Base-by-base conservation (phyloP, 495 filamentous ascomycete species). In the Penicillium psychrofluorescens region DNA sequence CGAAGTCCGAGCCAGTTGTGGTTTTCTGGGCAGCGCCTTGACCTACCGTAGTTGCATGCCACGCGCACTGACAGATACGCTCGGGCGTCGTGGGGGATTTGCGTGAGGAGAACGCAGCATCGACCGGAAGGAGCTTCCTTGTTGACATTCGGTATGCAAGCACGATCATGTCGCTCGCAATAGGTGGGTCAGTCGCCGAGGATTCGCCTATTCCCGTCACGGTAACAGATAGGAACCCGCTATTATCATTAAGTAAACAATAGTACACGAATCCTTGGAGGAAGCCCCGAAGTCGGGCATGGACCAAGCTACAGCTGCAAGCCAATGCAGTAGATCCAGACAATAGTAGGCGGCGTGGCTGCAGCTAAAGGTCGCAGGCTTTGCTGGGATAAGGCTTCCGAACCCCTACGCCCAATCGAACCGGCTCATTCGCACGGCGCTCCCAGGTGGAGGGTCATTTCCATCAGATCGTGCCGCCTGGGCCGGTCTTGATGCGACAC, bases 381-480 rank as follows among this genome's bases (percentile, higher is more conserved):
- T 16, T 1, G 15, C 1, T 30, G 29, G 16, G 30, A 13, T 6
- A 9, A 32, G n/a, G 22, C 28, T 36, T 4, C 41, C 30, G 22
- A 22, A 22, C 22, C 22, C 22, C 22, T 22, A 22, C 22, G 22
- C 10, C 30, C 11, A 30, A 15, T 38, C 16, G 36, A 31, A 10
- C 35, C 41, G 41, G 41, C 22, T 22, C 22, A 22, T 22, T 4
- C 3, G 22, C 22, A 22, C 22, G 22, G 22, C 22, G 22, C 22
- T 22, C 22, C 2, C 22, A 22, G 50, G 15, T 16, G 15, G 15
- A 16, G 15, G 15, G 43, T 41, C 55, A 46, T 58, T 58, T 46
- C 52, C 51, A 58, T 48, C 45, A 58, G 54, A 58, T 58, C 54
- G 45, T 36, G 37, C 44, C 41, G 46, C 43, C 14, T 28, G 22